These are phyloP conservation scores for Rostrohypoxylon terebratum DNA, from an alignment of 495 filamentous ascomycete genomes.

Conservation along the genomic window DNA sequence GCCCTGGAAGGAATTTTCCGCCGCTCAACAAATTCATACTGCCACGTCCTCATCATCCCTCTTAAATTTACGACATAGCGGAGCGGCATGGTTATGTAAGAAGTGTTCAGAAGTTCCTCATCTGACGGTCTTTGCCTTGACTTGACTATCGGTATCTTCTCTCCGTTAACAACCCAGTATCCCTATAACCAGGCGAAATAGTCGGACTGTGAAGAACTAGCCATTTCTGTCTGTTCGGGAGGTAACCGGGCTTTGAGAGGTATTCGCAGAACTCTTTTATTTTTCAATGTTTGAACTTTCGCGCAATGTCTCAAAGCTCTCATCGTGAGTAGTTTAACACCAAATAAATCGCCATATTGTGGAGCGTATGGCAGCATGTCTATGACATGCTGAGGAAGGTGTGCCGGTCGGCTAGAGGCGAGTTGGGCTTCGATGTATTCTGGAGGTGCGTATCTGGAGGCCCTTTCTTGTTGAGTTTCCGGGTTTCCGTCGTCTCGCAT, in stretches of 20 bases:
- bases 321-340: conserved; percentile 5
- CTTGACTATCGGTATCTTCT: conserved; percentile 15
- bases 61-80: conserved; percentile 10
- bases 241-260: conserved; percentile 1
- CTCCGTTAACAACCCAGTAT: conserved; percentile 13
- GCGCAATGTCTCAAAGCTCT: neutral
- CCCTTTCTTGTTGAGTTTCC: neutral
- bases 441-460: conserved; percentile 2
- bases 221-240: neutral
- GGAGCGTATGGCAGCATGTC: conserved; percentile 10
- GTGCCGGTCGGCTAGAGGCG: neutral
- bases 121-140: conserved; percentile 1
- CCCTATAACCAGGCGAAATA: conserved; percentile 8
- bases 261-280: neutral
- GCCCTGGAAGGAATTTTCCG: neutral
- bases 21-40: neutral
- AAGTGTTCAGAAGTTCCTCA: neutral
- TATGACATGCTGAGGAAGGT: neutral
- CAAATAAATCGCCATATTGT: conserved; percentile 7
- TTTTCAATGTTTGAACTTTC: neutral
- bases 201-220: neutral
- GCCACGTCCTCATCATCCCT: conserved; percentile 18
- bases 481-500: neutral
- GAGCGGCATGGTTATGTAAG: conserved; percentile 4
- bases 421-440: conserved; percentile 21